phyloP scores from a whole-genome alignment of 2,329 filamentous ascomycete genomes.

The Talaromyces sp. region DNA sequence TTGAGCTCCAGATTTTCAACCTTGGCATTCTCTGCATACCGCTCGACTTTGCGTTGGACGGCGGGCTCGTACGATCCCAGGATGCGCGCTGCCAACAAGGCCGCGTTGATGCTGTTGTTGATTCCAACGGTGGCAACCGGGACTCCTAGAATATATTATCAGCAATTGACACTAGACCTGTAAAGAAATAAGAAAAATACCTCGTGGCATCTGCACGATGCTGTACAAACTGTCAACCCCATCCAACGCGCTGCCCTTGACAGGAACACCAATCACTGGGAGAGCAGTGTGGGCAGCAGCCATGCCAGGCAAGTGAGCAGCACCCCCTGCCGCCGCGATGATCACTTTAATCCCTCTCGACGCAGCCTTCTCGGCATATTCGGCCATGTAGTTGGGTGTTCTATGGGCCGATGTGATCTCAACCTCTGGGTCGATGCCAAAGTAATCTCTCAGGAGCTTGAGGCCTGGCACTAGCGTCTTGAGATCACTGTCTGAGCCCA shows the following conservation, averaged over 20 bases:
- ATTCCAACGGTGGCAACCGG: conserved; percentile 73
- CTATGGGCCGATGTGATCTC: conserved; percentile 54
- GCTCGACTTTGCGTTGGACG: conserved; percentile 37
- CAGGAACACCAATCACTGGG: conserved; percentile 71
- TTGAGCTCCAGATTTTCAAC: conserved; percentile 38
- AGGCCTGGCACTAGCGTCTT: conserved; percentile 40
- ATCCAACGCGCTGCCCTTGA: conserved; percentile 67
- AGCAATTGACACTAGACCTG: not conserved
- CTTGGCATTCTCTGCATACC: conserved; percentile 36
- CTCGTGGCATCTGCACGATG: conserved; percentile 69
- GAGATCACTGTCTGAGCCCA: conserved; percentile 45
- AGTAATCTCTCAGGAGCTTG: conserved; percentile 37
- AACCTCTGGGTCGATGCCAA: conserved; percentile 39
- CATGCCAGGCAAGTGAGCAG: conserved; percentile 71
- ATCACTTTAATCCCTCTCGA: conserved; percentile 64
- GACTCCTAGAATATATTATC: conserved; percentile 44
- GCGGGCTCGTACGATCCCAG: conserved; percentile 48
- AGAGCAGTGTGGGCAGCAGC: conserved; percentile 63
- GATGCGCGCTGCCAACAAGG: conserved; percentile 63
- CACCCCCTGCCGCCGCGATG: conserved; percentile 70
- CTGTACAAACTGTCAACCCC: conserved; percentile 65
- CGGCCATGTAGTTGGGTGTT: conserved; percentile 64
- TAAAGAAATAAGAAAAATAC: conserved; percentile 29
- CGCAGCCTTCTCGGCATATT: conserved; percentile 59
- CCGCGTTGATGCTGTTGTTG: conserved; percentile 74